Percentiles rank a stretch among this genome's conserved stretches.
phyloP scores from a whole-genome alignment of 208 protist species.

The Acanthamoeba triangularis region DNA sequence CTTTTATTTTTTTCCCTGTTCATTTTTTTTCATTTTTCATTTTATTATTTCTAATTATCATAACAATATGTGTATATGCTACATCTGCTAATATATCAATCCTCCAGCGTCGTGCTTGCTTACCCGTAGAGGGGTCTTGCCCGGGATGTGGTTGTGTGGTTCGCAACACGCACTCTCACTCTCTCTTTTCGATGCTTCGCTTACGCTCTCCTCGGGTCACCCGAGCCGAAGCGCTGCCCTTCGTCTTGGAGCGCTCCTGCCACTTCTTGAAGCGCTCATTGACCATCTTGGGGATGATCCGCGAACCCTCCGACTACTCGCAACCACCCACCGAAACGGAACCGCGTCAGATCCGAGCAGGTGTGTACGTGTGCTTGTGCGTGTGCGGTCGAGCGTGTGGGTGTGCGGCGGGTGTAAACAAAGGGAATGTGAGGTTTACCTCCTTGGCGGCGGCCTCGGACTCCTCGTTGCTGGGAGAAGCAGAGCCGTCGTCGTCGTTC shows the following conservation, averaged over 20 bases:
- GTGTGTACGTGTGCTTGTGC: too few relatives aligned
- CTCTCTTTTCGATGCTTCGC: not conserved
- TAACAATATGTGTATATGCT: too few relatives aligned
- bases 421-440: not conserved
- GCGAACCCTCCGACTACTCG: not conserved
- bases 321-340: not conserved
- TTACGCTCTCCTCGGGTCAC: not conserved
- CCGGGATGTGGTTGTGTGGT: too few relatives aligned
- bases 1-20: not conserved
- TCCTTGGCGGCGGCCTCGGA: not conserved
- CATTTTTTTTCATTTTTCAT: not conserved
- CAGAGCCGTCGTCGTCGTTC: not conserved
- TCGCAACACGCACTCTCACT: not conserved
- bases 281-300: constrained; percentile 17
- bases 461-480: not conserved
- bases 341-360: not conserved
- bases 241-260: constrained; percentile 16
- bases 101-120: too few relatives aligned
- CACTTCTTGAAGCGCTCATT: not conserved
- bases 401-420: too few relatives aligned
- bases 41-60: too few relatives aligned
- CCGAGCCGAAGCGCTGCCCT: not conserved
- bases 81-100: too few relatives aligned
- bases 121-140: too few relatives aligned
- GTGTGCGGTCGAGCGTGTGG: too few relatives aligned